Conservation (phyloP, 805 yeast species). For the Crinitomyces ghanaensis region DNA sequence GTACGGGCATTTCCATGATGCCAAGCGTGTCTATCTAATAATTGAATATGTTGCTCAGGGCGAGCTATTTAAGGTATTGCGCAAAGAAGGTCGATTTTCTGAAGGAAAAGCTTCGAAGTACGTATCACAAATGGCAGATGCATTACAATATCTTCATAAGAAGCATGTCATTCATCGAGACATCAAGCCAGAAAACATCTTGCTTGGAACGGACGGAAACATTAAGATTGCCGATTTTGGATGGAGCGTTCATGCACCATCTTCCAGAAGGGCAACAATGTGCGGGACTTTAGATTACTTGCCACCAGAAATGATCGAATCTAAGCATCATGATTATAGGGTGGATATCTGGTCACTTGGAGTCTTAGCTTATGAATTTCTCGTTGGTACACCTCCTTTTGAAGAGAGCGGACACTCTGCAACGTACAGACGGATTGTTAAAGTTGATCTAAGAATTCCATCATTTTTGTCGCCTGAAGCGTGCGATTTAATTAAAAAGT, state of each 20-base stretch:
- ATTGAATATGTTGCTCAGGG: conserved; percentile 81
- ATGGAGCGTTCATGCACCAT: conserved; percentile 73
- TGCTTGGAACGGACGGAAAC: conserved; percentile 62
- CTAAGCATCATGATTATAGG: conserved; percentile 59
- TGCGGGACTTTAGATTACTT: conserved; percentile 93
- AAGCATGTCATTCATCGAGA: conserved; percentile 84
- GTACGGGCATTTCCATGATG: conserved; percentile 78
- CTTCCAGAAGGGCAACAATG: conserved; percentile 58
- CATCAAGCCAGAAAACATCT: conserved; percentile 85
- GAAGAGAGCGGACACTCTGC: conserved; percentile 66
- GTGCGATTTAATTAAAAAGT: conserved; percentile 50
- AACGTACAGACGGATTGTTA: conserved; percentile 70
- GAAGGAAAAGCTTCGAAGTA: conserved; percentile 58
- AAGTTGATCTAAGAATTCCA: conserved; percentile 69
- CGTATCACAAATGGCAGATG: conserved; percentile 72
- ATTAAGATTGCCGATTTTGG: conserved; percentile 91
- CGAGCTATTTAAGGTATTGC: conserved; percentile 67
- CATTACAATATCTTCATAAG: conserved; percentile 64
- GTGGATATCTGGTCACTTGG: conserved; percentile 96
- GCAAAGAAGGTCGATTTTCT: conserved; percentile 54
- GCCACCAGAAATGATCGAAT: conserved; percentile 91
- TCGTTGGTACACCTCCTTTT: conserved; percentile 87
- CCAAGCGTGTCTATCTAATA: conserved; percentile 66
- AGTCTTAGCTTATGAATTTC: conserved; percentile 68
- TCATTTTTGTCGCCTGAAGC: conserved; percentile 61